phyloP scores from a whole-genome alignment of 192 early-diverging fungal species.

The Backusella liffmaniae region DNA sequence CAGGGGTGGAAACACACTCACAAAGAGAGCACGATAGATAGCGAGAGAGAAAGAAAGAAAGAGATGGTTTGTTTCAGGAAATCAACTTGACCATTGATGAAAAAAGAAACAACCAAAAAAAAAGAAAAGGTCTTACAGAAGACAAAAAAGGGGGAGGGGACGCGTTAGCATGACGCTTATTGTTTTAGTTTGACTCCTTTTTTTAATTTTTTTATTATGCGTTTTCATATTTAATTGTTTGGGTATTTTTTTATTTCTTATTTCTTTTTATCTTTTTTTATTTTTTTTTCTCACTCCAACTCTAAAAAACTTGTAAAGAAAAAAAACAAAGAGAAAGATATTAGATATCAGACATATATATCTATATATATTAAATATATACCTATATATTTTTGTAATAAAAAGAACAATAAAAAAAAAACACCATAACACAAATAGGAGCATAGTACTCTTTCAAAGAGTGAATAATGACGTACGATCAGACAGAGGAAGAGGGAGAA shows the following conservation, averaged over 20 bases:
- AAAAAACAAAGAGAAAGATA: background rate
- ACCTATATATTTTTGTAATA: background rate
- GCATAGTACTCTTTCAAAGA: conserved; percentile 1
- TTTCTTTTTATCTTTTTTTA: background rate
- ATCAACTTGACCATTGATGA: background rate
- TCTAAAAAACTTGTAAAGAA: background rate
- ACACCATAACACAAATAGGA: background rate
- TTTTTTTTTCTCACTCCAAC: background rate
- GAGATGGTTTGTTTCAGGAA: background rate
- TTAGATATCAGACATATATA: background rate
- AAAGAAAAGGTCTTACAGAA: background rate
- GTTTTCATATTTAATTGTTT: conserved; percentile 13
- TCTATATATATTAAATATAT: background rate
- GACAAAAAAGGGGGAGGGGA: background rate
- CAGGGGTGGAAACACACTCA: background rate
- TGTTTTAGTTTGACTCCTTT: conserved; percentile 5
- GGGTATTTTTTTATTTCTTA: background rate
- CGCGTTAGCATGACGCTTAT: conserved; percentile 11
- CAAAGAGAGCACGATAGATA: background rate
- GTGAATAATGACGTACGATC: conserved; percentile 13
- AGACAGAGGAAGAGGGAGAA: background rate
- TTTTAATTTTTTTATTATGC: background rate
- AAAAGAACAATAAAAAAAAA: background rate
- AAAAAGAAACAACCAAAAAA: background rate
- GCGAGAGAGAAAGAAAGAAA: background rate